Conservation (phyloP, 139 green algal genomes). For the Chlamydomonas incerta region DNA sequence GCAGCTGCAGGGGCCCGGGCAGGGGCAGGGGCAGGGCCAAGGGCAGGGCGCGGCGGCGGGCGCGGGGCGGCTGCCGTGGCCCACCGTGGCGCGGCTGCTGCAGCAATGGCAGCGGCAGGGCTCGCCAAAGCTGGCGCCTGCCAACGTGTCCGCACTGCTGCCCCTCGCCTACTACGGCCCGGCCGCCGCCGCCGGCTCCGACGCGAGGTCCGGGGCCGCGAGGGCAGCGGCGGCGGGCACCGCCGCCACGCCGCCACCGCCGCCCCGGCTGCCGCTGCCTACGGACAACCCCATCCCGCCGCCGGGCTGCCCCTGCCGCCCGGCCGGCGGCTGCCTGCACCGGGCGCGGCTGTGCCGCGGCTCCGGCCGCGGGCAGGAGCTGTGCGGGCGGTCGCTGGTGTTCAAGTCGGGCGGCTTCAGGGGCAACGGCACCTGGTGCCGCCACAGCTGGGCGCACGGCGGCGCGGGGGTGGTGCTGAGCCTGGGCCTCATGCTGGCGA, state of each 20-base stretch:
- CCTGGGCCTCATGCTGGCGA: neutral
- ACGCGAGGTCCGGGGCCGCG: neutral
- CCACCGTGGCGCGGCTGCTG: no score
- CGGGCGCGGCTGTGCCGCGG: constrained; percentile 22
- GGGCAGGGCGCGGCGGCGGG: no score
- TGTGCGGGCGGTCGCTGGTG: constrained; percentile 14
- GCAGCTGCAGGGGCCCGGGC: no score
- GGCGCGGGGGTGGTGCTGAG: constrained; percentile 31
- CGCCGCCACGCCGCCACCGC: neutral
- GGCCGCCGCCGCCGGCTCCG: no score
- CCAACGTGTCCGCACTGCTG: constrained; percentile 8
- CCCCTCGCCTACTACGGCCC: constrained; percentile 3
- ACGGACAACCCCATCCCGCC: neutral
- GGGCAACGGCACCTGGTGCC: constrained; percentile 28
- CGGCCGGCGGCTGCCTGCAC: constrained; percentile 15
- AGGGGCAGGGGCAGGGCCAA: no score
- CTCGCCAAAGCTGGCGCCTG: neutral
- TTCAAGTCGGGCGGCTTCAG: constrained; percentile 8
- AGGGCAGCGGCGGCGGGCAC: neutral
- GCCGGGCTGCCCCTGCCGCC: constrained; percentile 34
- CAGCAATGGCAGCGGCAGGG: neutral
- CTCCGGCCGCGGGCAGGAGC: constrained; percentile 18
- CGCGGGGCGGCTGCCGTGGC: no score
- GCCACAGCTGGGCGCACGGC: constrained; percentile 39
- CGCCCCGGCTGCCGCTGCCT: neutral